phyloP scores from a whole-genome alignment of 305 asterid species.

The Plantago lanceolata region DNA sequence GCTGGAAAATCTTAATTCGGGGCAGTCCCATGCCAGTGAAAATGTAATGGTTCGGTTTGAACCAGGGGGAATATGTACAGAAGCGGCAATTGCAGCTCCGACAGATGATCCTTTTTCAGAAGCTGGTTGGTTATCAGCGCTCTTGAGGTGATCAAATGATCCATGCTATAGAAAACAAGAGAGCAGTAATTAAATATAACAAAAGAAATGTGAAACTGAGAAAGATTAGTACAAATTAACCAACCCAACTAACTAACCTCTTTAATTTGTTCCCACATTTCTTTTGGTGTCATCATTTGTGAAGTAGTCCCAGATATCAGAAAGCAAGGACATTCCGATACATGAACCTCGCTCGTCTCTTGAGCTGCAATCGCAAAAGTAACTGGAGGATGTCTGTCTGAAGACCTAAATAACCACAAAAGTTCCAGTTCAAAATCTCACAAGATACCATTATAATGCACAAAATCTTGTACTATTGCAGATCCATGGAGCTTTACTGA shows the following conservation, averaged over 20 bases:
- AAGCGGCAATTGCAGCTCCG: conserved; percentile 80
- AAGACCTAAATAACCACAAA: conserved; percentile 39
- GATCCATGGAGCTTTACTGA: neutral
- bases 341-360: conserved; percentile 57
- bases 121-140: conserved; percentile 40
- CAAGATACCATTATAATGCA: neutral
- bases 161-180: conserved; percentile 37
- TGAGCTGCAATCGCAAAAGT: conserved; percentile 73
- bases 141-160: conserved; percentile 51
- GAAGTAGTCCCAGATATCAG: conserved; percentile 51
- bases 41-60: conserved; percentile 50
- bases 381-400: conserved; percentile 55
- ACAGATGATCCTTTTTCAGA: conserved; percentile 63
- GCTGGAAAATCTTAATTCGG: conserved; percentile 56
- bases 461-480: neutral
- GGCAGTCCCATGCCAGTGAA: conserved; percentile 82
- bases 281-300: conserved; percentile 53
- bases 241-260: conserved; percentile 40
- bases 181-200: neutral
- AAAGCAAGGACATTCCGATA: conserved; percentile 78
- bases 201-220: neutral
- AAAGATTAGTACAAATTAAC: neutral
- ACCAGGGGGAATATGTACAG: conserved; percentile 55
- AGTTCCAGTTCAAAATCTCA: neutral
- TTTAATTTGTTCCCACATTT: conserved; percentile 70